phyloP scores from a whole-genome alignment of 192 early-diverging fungal genomes.

The Neocallimastix lanati region DNA sequence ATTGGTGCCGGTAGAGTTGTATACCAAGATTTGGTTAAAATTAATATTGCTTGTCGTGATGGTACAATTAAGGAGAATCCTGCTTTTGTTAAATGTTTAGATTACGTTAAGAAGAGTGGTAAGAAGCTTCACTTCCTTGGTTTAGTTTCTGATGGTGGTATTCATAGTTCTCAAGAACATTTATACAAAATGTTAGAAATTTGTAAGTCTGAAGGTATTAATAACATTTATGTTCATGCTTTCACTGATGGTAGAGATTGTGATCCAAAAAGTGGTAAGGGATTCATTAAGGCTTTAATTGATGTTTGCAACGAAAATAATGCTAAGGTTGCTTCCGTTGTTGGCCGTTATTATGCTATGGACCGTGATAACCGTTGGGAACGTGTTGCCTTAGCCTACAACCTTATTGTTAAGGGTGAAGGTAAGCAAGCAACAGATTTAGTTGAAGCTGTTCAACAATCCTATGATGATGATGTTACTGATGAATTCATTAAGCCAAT shows the following conservation, averaged over 20 bases:
- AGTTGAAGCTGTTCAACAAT: slow-evolving; percentile 54
- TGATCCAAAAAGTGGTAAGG: slow-evolving; percentile 51
- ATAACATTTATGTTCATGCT: slow-evolving; percentile 80
- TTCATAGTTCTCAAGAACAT: slow-evolving; percentile 91
- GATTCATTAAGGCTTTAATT: neutral
- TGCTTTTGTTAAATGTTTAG: slow-evolving; percentile 62
- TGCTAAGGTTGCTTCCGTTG: slow-evolving; percentile 79
- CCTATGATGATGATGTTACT: slow-evolving; percentile 78
- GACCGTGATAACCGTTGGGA: slow-evolving; percentile 99
- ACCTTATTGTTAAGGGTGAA: slow-evolving; percentile 65
- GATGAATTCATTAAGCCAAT: slow-evolving; percentile 99
- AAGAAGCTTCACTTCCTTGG: slow-evolving; percentile 87
- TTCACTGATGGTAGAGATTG: slow-evolving; percentile 97
- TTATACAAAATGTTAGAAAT: slow-evolving; percentile 60
- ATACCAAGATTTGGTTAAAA: slow-evolving; percentile 50
- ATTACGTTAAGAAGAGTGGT: slow-evolving; percentile 63
- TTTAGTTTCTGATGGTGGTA: slow-evolving; percentile 93
- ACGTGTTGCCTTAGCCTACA: slow-evolving; percentile 82
- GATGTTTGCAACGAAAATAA: slow-evolving; percentile 23
- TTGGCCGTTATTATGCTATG: slow-evolving; percentile 99
- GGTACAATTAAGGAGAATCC: slow-evolving; percentile 7
- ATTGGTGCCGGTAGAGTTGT: slow-evolving; percentile 98
- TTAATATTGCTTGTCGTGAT: slow-evolving; percentile 1
- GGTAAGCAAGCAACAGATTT: slow-evolving; percentile 26
- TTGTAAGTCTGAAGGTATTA: slow-evolving; percentile 70